phyloP scores from a whole-genome alignment of 768 basidiomycete species.

The button mushroom (Agaricus bisporus) region DNA sequence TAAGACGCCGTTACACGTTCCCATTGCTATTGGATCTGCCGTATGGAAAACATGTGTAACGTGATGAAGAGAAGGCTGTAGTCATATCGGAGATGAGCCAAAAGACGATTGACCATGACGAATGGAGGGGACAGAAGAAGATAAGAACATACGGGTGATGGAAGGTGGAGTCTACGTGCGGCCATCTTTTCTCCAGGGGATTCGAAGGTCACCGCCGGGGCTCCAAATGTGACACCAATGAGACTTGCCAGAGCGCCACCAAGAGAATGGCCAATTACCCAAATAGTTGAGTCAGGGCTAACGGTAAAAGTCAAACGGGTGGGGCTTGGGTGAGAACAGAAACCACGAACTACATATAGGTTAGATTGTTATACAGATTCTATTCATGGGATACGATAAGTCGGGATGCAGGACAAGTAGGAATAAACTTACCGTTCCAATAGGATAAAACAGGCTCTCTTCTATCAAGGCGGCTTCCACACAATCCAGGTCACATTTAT shows the following conservation, averaged over 20 bases:
- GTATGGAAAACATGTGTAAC: constrained; percentile 92
- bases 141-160: background rate
- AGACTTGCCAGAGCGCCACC: constrained; percentile 75
- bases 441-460: constrained; percentile 84
- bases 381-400: constrained; percentile 22
- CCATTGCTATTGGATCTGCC: constrained; percentile 93
- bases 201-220: constrained; percentile 84
- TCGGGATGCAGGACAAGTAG: background rate
- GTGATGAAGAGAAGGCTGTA: constrained; percentile 70
- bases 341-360: constrained; percentile 67
- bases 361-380: constrained; percentile 93
- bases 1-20: constrained; percentile 74
- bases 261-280: constrained; percentile 76
- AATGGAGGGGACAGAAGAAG: background rate
- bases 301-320: background rate
- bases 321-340: background rate
- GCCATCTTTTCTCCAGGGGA: constrained; percentile 84
- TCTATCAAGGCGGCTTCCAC: constrained; percentile 67
- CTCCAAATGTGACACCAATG: constrained; percentile 83
- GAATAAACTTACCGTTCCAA: constrained; percentile 65
- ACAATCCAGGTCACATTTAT: constrained; percentile 79
- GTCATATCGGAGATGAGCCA: background rate
- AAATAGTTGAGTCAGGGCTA: constrained; percentile 78
- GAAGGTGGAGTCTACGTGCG: constrained; percentile 70
- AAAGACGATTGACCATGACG: background rate